A percentile compares a stretch with the other conserved stretches of the same genome.
Evolutionary conservation across 2,329 filamentous ascomycete genomes (phyloP).

Genomic region (Colletotrichum viniferum): DNA sequence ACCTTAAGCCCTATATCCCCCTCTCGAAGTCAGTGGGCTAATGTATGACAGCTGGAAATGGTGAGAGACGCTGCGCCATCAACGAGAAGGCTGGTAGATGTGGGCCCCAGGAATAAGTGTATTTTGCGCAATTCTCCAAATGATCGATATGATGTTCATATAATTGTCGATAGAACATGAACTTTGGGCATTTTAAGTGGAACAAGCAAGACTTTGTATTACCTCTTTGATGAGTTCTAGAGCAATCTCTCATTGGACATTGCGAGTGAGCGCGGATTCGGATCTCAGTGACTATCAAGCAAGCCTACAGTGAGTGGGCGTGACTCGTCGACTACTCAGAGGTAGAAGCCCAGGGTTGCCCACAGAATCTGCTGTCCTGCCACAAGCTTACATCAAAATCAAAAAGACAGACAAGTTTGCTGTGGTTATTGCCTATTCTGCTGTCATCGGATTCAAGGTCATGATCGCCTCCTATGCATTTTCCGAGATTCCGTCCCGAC

Average conservation of each 20-base stretch:
- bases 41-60: not conserved
- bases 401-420: not conserved
- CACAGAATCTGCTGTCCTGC: not conserved
- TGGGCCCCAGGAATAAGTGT: not conserved
- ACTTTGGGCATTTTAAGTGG: accelerated
- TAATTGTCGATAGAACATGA: not conserved
- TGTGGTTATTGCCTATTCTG: not conserved
- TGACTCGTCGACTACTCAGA: not conserved
- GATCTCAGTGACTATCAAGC: not conserved
- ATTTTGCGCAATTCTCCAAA: accelerated
- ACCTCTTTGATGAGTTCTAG: not conserved
- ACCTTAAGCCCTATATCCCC: not conserved
- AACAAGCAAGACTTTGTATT: accelerated
- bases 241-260: not conserved
- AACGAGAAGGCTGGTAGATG: not conserved
- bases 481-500: not conserved
- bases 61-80: not conserved
- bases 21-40: not conserved
- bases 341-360: not conserved
- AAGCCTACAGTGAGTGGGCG: not conserved
- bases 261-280: not conserved
- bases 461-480: not conserved
- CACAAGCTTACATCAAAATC: not conserved
- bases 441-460: not conserved
- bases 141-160: not conserved